Base-by-base conservation (phyloP, 495 filamentous ascomycete genomes). In the Penicillium waksmanii region DNA sequence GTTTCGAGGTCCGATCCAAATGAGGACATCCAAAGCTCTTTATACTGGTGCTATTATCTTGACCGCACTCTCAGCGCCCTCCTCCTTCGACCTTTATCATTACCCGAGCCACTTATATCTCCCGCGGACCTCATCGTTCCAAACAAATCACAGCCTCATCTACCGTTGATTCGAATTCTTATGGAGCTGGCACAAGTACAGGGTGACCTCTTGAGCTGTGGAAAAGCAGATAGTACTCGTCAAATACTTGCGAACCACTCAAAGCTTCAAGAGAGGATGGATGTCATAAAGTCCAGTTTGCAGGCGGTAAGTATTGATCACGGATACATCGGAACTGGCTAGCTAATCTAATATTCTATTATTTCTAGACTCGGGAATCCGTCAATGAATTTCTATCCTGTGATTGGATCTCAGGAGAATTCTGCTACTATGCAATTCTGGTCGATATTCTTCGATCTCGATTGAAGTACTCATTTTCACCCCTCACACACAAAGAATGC, bases 31-130 rank as follows among this genome's bases (percentile, higher is more conserved):
- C 47, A 63, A 12, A 62, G 61, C 13, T 64, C 47, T 23, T 53
- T 73, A 10, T 71, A 56, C 33, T 73, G 71, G 68, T 73, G 70
- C 40, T 73, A 63, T 34, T 73, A 68, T 54, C 58, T 71, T 15
- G 70, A 73, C 46, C 58, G 66, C 25, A 69, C 70, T 1, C 53
- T 71, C 3, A 69, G 70, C 49, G 33, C 64, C 27, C 64, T 73
- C 49, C 63, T 73, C n/a, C 43, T 50, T 44, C 68, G 68, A 19
- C 64, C 64, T 11, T 25, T 64, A 1, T 71, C 70, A 15, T 36
- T 73, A 23, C 68, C 68, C 0, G 55, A 71, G 25, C 62, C 60
- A 11, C 31, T 38, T 5, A 40, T 66, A 3, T 57, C 68, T 5
- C 60, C 64, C 2, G 56, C 54, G 1, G 56, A 67, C 10, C 43